Base-by-base conservation (phyloP, 1,139 yeast species). In the Kodamaea plutei region DNA sequence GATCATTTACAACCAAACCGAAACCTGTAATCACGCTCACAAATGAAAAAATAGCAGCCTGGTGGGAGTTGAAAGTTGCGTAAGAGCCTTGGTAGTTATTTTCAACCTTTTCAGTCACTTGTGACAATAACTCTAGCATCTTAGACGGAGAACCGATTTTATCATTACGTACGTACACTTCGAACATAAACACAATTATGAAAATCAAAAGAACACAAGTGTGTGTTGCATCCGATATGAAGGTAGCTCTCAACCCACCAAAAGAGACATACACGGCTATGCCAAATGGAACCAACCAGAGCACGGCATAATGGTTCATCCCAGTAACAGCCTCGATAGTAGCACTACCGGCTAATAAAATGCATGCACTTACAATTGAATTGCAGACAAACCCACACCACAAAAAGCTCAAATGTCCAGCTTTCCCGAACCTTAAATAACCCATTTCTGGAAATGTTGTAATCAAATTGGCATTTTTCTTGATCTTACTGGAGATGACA, bases 1-100 rank as follows among this genome's bases (percentile, higher is more conserved):
- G 60, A 81, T 84, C 57, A 79, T 83, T 79, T 75, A 83, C 73
- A 69, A 77, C 58, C 53, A 73, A 40, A 68, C 85, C 37, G 76
- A 89, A 61, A 73, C 80, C 49, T 2, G 62, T 58, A 20, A 58
- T 54, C 15, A 56, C 46, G 18, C 57, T 48, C 23, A 53, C 54
- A 15, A 61, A 48, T 6, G 61, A 54, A 38, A 59, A 62, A 6
- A 64, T 48, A 1, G 58, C 69, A 20, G 70, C 72, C 34, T 52
- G 54, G 27, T 55, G 52, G 3, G 76, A 69, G 32, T 63, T 56
- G 44, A 70, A 64, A 2, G 78, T 72, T 26, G 71, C 41, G 29
- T 56, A 65, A 3, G 73, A 62, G 2, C 78, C 78, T n/a, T 60
- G 59, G 21, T 54, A 55, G 42, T 71, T 70, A 15, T 61, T 71